Percentiles rank a stretch among this genome's conserved stretches.
These are phyloP conservation scores for Pichia sp. DNA, from an alignment of 1,139 yeast species.

Conservation along the genomic window DNA sequence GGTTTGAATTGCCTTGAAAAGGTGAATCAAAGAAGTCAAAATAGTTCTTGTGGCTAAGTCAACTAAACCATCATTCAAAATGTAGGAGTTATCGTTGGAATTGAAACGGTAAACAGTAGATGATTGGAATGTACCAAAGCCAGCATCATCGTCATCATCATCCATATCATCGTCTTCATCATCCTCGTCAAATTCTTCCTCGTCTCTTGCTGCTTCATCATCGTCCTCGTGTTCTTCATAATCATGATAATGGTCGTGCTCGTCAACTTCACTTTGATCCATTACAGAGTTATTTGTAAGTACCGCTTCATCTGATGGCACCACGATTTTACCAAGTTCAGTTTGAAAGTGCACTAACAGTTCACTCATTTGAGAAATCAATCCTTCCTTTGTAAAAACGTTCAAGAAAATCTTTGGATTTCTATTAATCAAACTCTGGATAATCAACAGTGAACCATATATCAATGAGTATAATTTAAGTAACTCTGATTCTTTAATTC, in stretches of 20 bases:
- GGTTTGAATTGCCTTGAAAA: slow-evolving; percentile 16
- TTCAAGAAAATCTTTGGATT: slow-evolving; percentile 45
- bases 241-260: slow-evolving; percentile 27
- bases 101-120: background rate
- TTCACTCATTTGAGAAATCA: slow-evolving; percentile 50
- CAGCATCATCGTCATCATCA: slow-evolving; percentile 9
- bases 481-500: slow-evolving; percentile 12
- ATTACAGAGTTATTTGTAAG: slow-evolving; percentile 14
- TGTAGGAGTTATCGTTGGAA: background rate
- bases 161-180: slow-evolving; percentile 20
- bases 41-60: slow-evolving; percentile 7
- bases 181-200: background rate
- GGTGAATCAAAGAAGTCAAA: slow-evolving; percentile 15
- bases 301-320: slow-evolving; percentile 18
- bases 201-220: background rate
- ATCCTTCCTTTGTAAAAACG: slow-evolving; percentile 71
- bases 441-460: slow-evolving; percentile 53
- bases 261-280: slow-evolving; percentile 23
- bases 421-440: slow-evolving; percentile 44
- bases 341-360: slow-evolving; percentile 21
- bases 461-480: slow-evolving; percentile 42
- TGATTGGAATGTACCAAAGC: slow-evolving; percentile 10
- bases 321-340: no score
- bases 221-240: slow-evolving; percentile 13
- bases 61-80: slow-evolving; percentile 12